Base-by-base conservation (phyloP, 495 filamentous ascomycete genomes). In the Neurospora cerealis region DNA sequence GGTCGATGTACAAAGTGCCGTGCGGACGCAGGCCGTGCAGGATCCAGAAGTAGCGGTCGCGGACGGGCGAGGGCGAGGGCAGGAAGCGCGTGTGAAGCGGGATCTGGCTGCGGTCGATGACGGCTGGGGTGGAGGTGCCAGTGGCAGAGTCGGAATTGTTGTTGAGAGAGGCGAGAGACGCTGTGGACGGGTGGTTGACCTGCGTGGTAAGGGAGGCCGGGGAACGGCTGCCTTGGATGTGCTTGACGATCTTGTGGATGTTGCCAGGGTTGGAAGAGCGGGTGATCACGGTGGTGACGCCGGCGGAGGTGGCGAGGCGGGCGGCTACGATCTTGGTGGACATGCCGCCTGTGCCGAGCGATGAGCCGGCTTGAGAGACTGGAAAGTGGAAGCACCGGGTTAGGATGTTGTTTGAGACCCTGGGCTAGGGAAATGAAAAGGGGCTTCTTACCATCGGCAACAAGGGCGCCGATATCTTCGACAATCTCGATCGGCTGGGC, bases 311-410 rank as follows among this genome's bases (percentile, higher is more conserved):
- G 69, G 95, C 96, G 34, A 98, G 90, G 69, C 93, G 90, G 42
- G 96, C 96, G 40, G 96, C 96, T 21, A 97, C 93, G 76, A 99
- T 97, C 82, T 99, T 99, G 69, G 96, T 99, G 70, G 91, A 90
- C 96, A 99, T 99, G 46, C 96, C 96, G 15, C 96, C 96, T n/a
- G 96, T 99, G 40, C 96, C 96, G 15, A 99, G 83, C 17, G 90
- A 86, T 6, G 94, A 97, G 11, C 96, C 96, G 42, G 94, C 92
- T 32, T 91, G 91, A 19, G 94, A 97, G 17, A 97, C 94, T 90
- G 62, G n/a, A 34, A 21, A 34, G 37, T 36, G 42, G 69, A 75
- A 69, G 72, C 28, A 28, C 39, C 39, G 34, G 54, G 40, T 70
- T 13, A 48, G 76, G 75, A 34, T 46, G 37, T 21, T 60, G n/a